A percentile compares a stretch with the other conserved stretches of the same genome.
Conservation (phyloP, 2,329 filamentous ascomycete genomes). For the Fusarium luffae region DNA sequence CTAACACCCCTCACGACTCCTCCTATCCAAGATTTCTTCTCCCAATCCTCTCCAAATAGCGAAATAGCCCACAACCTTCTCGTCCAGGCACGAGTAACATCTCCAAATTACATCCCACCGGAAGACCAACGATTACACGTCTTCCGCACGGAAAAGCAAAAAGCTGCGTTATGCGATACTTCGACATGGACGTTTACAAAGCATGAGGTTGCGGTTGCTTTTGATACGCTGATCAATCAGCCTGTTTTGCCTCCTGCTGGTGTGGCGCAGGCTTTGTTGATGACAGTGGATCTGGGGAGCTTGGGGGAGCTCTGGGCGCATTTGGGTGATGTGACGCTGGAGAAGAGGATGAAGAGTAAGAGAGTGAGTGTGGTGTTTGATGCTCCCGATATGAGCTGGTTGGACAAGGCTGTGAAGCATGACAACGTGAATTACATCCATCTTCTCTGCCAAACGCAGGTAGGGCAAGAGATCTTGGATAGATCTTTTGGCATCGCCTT, state of each 20-base stretch:
- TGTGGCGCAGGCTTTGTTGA: constrained; percentile 16
- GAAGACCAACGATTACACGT: constrained; percentile 12
- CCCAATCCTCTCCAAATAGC: background rate
- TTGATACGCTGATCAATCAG: constrained; percentile 1
- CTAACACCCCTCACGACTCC: constrained; percentile 9
- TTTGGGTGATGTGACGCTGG: constrained; percentile 6
- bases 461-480: constrained; percentile 2
- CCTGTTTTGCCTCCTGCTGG: constrained; percentile 8
- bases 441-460: constrained; percentile 10
- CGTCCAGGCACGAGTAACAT: background rate
- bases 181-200: constrained; percentile 25
- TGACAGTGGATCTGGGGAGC: background rate
- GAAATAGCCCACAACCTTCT: constrained; percentile 9
- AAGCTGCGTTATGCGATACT: background rate
- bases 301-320: constrained; percentile 30
- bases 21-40: constrained; percentile 10
- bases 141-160: constrained; percentile 15
- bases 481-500: constrained; percentile 15
- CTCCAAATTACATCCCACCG: background rate
- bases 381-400: constrained; percentile 3
- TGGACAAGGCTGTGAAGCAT: background rate
- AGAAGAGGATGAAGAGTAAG: constrained; percentile 28
- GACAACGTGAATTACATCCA: constrained; percentile 23
- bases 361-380: background rate
- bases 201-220: constrained; percentile 18